These are phyloP conservation scores for Fusarium pilosicola DNA, from an alignment of 2,329 filamentous ascomycete species.

Conservation along the genomic window DNA sequence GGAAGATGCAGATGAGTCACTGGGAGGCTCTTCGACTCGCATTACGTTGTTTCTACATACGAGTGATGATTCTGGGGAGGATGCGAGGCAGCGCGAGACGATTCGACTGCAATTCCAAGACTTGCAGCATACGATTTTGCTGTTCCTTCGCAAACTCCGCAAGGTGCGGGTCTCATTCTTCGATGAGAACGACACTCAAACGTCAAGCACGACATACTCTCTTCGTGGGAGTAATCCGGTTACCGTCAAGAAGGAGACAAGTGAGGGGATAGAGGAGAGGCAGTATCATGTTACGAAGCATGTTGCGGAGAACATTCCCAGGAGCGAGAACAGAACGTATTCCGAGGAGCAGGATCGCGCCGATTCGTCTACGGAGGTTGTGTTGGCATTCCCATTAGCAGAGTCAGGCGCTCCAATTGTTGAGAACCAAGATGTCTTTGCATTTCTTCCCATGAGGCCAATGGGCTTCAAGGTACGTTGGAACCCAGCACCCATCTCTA, in stretches of 20 bases:
- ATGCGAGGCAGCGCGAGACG: conserved; percentile 27
- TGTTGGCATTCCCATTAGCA: conserved; percentile 59
- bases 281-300: conserved; percentile 46
- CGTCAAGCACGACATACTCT: conserved; percentile 15
- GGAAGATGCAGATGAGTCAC: conserved; percentile 42
- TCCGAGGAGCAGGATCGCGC: conserved; percentile 40
- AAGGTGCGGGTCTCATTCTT: conserved; percentile 47
- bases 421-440: conserved; percentile 55
- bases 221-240: conserved; percentile 12
- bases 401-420: conserved; percentile 47
- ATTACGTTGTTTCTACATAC: conserved; percentile 53
- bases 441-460: conserved; percentile 56
- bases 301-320: conserved; percentile 43
- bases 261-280: neutral
- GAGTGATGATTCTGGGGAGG: conserved; percentile 27
- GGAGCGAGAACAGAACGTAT: conserved; percentile 50
- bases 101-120: conserved; percentile 51
- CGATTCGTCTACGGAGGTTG: conserved; percentile 48
- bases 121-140: conserved; percentile 51
- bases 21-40: conserved; percentile 43
- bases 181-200: conserved; percentile 22
- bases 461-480: conserved; percentile 55
- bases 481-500: rapidly evolving
- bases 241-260: conserved; percentile 7
- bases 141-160: conserved; percentile 56